Base-by-base conservation (phyloP, 331 rosid species). In the Dryas integrifolia region DNA sequence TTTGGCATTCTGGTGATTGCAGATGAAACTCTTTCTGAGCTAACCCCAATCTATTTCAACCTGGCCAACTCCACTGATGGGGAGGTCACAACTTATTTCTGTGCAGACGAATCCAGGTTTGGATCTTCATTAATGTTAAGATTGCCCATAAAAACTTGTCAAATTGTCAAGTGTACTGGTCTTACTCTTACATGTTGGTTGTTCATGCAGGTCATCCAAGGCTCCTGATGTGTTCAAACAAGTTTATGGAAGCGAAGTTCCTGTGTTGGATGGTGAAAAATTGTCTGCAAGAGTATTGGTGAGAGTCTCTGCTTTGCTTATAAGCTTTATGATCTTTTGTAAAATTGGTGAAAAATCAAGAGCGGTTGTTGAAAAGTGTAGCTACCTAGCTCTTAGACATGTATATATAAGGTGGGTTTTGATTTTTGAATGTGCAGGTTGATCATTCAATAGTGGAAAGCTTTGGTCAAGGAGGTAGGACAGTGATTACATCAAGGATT, bases 381-480 rank as follows among this genome's bases (percentile, higher is more conserved):
- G 35, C 43, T 30, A 30, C 2, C 2, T 30, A 30, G 35, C 35
- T 1, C 35, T 30, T 30, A 30, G 35, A 30, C 35, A 30, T 30
- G 35, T 30, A 30, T 30, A 30, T 30, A 30, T 30, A 30, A 30
- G 35, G 35, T 30, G 35, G 35, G 35, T 30, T 30, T 30, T 30
- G 44, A 21, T 21, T 55, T 67, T 50, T 75, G 15, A 58, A 63
- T 74, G 55, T n/a, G 9, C 67, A 92, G 97, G 97, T 89, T 43
- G 98, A 90, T 72, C 98, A 92, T 83, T 92, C 98, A 70, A 82
- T 86, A 2, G 85, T 90, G 48, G 98, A 92, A 73, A 86, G 96
- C 79, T 92, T 90, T 78, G 95, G 76, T 4, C 92, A 88, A 75
- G 96, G 96, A 64, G 98, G 98, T 60, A 85, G 98, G 81, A 82